Evolutionary conservation across 371 early-diverging fungal genomes (phyloP).

Genomic region (Actinomucor elegans): DNA sequence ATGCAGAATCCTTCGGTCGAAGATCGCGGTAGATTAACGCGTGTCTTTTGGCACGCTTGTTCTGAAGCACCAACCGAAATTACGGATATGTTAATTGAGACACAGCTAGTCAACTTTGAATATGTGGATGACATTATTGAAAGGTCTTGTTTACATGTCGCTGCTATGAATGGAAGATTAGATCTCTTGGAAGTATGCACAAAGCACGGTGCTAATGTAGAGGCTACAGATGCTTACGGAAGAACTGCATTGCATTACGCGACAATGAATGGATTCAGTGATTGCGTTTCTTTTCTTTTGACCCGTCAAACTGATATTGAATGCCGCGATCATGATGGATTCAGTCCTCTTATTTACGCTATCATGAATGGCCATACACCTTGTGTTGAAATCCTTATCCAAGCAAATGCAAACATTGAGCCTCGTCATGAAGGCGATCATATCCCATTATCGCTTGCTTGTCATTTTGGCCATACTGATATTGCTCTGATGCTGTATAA

Average conservation of each 20-base stretch:
- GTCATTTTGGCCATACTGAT: constrained; percentile 87
- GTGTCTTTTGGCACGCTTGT: constrained; percentile 85
- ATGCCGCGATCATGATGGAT: constrained; percentile 87
- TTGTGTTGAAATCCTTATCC: constrained; percentile 73
- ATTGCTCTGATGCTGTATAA: constrained; percentile 79
- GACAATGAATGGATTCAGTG: constrained; percentile 83
- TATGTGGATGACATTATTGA: constrained; percentile 92
- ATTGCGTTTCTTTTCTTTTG: constrained; percentile 70
- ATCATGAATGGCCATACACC: constrained; percentile 79
- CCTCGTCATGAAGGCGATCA: constrained; percentile 58
- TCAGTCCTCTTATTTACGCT: constrained; percentile 82
- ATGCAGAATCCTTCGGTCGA: constrained; percentile 41
- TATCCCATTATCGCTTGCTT: constrained; percentile 82
- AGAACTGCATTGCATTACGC: constrained; percentile 90
- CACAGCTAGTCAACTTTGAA: constrained; percentile 66
- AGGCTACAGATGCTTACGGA: constrained; percentile 84
- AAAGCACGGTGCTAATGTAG: constrained; percentile 59
- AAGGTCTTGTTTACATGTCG: constrained; percentile 87
- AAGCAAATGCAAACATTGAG: constrained; percentile 66
- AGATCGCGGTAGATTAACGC: constrained; percentile 62
- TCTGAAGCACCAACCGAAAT: constrained; percentile 62
- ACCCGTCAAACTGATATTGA: constrained; percentile 58
- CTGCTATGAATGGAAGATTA: constrained; percentile 76
- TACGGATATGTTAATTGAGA: constrained; percentile 63
- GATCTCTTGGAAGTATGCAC: constrained; percentile 62